Base-by-base conservation (phyloP, 345 rosid species). In the Eutrema japonicum region DNA sequence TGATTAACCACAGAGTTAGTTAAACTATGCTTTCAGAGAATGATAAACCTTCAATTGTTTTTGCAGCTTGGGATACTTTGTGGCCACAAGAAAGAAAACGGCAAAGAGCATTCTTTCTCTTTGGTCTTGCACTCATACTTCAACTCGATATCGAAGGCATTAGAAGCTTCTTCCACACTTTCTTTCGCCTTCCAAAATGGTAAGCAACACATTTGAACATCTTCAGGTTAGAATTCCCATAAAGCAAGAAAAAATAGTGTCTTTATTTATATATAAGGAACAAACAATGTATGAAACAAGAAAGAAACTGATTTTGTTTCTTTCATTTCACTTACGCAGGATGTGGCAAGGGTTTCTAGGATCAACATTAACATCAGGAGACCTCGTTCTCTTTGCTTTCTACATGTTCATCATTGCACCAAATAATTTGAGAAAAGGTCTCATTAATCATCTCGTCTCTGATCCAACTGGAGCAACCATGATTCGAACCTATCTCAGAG, bases 71-170 rank as follows among this genome's bases (percentile, higher is more conserved):
- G 97, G 87, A 89, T 79, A 82, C 92, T 56, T 86, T 95, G 26
- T 95, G 97, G 99, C 93, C 99, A 66, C 87, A 58, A 74, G 99
- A 95, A 80, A 85, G 99, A 82, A 95, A 92, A 78, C 87, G 99
- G 13, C 99, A 92, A 68, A 87, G 97, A 78, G 82, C 97, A 41
- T 95, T 95, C 75, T 95, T 90, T 74, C 97, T 95, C 64, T 95
- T 95, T 55, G 97, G 99, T 14, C 82, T 92, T 38, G 97, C 97
- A 2, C 93, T 95, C 68, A 88, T 95, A 70, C 40, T 91, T 80
- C 86, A 91, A 75, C 81, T 89, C 68, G 99, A 95, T 72, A 87
- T 87, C 16, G 85, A 87, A 36, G 96, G 96, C 73, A 91, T 82
- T 63, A 84, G 96, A 77, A 67, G 87, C 42, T 95, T 95, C 81